phyloP scores from a whole-genome alignment of 2,329 filamentous ascomycete genomes.

The Cladosporium sp. region DNA sequence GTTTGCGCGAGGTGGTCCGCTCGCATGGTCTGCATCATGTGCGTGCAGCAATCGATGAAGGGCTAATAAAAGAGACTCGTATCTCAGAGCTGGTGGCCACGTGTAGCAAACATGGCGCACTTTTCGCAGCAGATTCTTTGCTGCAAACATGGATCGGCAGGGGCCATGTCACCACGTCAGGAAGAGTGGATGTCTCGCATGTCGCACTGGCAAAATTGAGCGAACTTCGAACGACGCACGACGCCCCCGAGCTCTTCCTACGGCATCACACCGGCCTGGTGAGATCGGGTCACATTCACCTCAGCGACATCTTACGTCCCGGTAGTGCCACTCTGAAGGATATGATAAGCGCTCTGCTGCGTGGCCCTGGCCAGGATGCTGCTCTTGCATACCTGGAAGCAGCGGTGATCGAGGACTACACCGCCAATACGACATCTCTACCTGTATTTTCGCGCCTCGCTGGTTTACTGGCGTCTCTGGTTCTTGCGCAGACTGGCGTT shows the following conservation, averaged over 20 bases:
- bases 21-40: constrained; percentile 43
- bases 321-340: not conserved
- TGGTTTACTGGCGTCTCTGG: not conserved
- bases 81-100: constrained; percentile 17
- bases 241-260: not conserved
- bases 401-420: not conserved
- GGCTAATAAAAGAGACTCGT: constrained; percentile 29
- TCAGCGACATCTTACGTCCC: constrained; percentile 1
- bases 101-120: constrained; percentile 16
- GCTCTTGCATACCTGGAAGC: constrained; percentile 10
- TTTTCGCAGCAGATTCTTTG: constrained; percentile 11
- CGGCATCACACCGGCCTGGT: not conserved
- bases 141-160: not conserved
- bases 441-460: constrained; percentile 10
- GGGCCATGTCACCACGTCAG: not conserved
- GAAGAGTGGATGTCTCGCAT: not conserved
- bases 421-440: not conserved
- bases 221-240: constrained; percentile 8
- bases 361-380: constrained; percentile 5
- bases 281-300: not conserved
- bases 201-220: not conserved
- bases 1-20: constrained; percentile 43
- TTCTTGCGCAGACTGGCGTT: not conserved
- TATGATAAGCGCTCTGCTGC: constrained; percentile 12
- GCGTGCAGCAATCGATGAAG: constrained; percentile 39